Conservation (phyloP, 1,284 basidiomycete genomes). For the Ustilago bromivora region DNA sequence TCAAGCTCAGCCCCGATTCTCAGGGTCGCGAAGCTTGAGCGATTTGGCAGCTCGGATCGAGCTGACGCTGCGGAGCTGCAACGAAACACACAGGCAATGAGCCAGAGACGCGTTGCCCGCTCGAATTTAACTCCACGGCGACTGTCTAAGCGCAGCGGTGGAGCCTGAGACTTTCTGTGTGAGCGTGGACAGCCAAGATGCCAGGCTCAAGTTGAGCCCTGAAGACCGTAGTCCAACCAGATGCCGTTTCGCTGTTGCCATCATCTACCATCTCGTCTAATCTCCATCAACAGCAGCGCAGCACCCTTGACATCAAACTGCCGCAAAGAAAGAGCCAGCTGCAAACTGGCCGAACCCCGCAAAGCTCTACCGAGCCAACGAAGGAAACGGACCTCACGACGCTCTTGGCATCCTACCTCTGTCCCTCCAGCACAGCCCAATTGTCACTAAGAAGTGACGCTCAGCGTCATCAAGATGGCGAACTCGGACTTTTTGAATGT, state of each 20-base stretch:
- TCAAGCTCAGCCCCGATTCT: conserved; percentile 10
- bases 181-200: neutral
- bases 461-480: conserved; percentile 39
- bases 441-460: neutral
- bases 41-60: conserved; percentile 33
- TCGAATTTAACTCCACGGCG: conserved; percentile 27
- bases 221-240: too few relatives aligned
- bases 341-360: neutral
- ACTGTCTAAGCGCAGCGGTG: conserved; percentile 20
- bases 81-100: conserved; percentile 8
- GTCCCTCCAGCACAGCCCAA: neutral
- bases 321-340: neutral
- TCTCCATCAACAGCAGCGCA: conserved; percentile 17
- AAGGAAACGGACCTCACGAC: too few relatives aligned
- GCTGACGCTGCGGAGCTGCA: conserved; percentile 19
- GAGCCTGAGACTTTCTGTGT: neutral
- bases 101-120: conserved; percentile 9
- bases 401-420: neutral
- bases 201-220: conserved; percentile 3
- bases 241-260: neutral
- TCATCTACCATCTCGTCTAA: conserved; percentile 11
- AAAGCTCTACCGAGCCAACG: neutral
- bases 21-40: conserved; percentile 6
- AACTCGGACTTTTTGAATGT: conserved; percentile 64
- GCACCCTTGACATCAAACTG: neutral